Evolutionary conservation across 1,139 yeast species (phyloP).

Genomic region (Tardiomyces depauwii): DNA sequence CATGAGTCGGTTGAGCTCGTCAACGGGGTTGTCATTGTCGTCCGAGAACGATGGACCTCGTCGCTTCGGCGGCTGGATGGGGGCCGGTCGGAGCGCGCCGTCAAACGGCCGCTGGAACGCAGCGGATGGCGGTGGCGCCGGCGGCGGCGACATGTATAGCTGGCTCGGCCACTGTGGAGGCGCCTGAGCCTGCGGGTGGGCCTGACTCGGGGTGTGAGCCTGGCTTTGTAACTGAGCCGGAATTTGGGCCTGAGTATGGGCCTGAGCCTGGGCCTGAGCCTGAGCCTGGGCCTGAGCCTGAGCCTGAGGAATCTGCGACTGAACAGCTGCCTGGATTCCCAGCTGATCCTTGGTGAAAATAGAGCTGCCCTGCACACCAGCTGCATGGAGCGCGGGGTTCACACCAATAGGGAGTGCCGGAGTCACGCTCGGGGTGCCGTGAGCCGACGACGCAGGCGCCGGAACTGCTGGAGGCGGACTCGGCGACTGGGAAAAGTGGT

Average conservation of each 20-base stretch:
- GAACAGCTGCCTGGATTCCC: too few species aligned
- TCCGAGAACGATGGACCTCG: constrained; percentile 4
- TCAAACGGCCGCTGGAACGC: background rate
- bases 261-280: too few species aligned
- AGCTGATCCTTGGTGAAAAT: too few species aligned
- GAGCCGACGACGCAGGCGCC: background rate
- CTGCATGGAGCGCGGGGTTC: too few species aligned
- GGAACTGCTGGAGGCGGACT: constrained; percentile 1
- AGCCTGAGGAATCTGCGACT: too few species aligned
- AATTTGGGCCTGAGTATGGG: too few species aligned
- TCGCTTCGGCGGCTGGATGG: constrained; percentile 8
- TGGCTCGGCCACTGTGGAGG: constrained; percentile 3
- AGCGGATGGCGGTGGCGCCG: constrained; percentile 1
- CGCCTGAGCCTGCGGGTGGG: background rate
- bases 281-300: too few species aligned
- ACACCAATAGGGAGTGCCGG: background rate
- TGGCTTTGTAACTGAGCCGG: too few species aligned
- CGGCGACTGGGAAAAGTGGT: background rate
- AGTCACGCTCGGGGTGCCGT: background rate
- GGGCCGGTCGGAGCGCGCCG: constrained; percentile 3
- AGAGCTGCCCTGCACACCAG: too few species aligned
- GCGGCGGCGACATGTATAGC: constrained; percentile 2
- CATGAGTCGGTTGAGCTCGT: constrained; percentile 15
- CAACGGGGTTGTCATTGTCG: constrained; percentile 8
- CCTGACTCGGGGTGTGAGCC: too few species aligned